A percentile compares a stretch with the other conserved stretches of the same genome.
Conservation (phyloP, 768 basidiomycete species). For the Ephemerocybe angulata region DNA sequence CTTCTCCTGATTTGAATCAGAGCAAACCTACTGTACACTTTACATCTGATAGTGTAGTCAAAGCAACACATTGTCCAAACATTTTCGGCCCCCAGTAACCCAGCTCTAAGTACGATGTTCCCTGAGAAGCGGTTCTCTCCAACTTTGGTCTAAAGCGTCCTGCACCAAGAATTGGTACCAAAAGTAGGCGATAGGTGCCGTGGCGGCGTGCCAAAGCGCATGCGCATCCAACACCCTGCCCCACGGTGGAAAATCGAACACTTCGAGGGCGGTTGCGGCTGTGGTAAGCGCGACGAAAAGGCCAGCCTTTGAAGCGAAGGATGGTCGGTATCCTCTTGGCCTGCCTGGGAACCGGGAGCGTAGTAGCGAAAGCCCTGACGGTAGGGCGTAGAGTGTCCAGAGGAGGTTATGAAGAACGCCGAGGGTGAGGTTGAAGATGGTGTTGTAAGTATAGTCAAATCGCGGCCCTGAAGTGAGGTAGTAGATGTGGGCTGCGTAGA, state of each 20-base stretch:
- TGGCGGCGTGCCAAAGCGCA: conserved; percentile 87
- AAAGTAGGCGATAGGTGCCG: conserved; percentile 65
- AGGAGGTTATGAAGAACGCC: conserved; percentile 77
- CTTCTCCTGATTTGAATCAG: too few species aligned
- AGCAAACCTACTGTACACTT: too few species aligned
- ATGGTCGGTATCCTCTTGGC: conserved; percentile 56
- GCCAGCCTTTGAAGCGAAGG: conserved; percentile 49
- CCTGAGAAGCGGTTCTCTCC: conserved; percentile 40
- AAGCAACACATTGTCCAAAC: too few species aligned
- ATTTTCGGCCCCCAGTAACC: too few species aligned
- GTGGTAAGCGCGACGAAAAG: conserved; percentile 69
- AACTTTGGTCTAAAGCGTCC: conserved; percentile 69
- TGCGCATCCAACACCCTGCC: conserved; percentile 82
- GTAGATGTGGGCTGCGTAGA: conserved; percentile 67
- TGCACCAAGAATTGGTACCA: conserved; percentile 87
- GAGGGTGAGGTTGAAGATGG: conserved; percentile 72
- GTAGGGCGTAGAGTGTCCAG: conserved; percentile 75
- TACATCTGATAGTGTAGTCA: too few species aligned
- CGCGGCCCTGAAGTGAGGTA: conserved; percentile 74
- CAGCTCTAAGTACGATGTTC: background rate
- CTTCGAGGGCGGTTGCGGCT: conserved; percentile 71
- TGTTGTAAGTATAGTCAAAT: conserved; percentile 95
- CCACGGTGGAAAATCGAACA: conserved; percentile 89
- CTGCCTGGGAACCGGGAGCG: conserved; percentile 49
- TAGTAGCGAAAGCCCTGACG: conserved; percentile 42